A percentile compares a stretch with the other conserved stretches of the same genome.
Conservation (phyloP, 768 basidiomycete genomes). For the Phanerochaete carnosa region DNA sequence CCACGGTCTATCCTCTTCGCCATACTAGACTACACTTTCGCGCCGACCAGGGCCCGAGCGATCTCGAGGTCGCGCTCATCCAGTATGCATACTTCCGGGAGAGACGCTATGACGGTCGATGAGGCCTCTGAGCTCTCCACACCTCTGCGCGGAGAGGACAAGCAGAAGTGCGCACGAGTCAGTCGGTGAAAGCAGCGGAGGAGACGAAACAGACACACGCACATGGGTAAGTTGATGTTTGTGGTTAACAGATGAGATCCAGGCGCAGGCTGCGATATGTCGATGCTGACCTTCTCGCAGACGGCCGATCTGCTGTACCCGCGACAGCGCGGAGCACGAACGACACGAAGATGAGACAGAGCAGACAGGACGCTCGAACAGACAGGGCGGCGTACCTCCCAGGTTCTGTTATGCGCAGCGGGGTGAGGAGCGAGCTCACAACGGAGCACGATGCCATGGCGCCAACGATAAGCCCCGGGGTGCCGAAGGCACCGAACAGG, state of each 20-base stretch:
- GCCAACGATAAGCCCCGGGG: neutral
- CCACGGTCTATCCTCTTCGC: no score
- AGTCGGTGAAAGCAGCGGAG: no score
- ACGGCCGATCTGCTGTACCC: no score
- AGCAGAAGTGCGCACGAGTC: neutral
- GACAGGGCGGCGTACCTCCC: neutral
- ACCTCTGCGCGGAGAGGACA: neutral
- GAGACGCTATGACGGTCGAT: no score
- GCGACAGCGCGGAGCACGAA: no score
- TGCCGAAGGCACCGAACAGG: neutral
- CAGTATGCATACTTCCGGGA: no score
- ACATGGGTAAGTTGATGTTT: neutral
- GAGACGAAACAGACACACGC: neutral
- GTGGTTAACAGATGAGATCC: neutral
- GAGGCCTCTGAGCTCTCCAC: neutral
- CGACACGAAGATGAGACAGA: no score
- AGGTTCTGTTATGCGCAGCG: neutral
- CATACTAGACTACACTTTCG: no score
- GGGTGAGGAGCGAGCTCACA: neutral
- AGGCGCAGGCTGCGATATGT: neutral
- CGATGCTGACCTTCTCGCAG: neutral
- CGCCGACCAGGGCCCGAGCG: no score
- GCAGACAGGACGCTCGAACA: no score
- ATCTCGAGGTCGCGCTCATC: no score
- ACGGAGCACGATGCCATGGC: neutral